Evolutionary conservation across 2,329 filamentous ascomycete genomes (phyloP).

Genomic region (Fusarium algeriense): DNA sequence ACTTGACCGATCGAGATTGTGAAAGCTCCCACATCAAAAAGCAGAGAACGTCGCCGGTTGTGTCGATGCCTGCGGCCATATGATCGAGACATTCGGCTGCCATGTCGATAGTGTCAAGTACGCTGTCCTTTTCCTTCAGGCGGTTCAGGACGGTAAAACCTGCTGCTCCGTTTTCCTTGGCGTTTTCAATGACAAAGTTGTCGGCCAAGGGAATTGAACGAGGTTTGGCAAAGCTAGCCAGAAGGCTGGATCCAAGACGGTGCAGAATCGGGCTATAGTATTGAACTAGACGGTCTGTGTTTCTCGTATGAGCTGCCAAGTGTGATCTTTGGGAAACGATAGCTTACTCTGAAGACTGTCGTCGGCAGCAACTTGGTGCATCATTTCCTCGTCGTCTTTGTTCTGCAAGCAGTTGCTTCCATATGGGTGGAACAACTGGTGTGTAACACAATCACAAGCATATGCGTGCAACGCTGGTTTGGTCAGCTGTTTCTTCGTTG

Average conservation of each 20-base stretch:
- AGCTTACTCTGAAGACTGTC: conserved; percentile 73
- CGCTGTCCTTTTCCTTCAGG: conserved; percentile 63
- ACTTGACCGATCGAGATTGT: conserved; percentile 63
- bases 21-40: conserved; percentile 80
- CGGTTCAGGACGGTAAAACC: conserved; percentile 70
- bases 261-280: conserved; percentile 69
- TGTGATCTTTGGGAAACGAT: not conserved
- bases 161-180: conserved; percentile 59
- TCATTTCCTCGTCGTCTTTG: conserved; percentile 70
- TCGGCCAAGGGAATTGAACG: conserved; percentile 70
- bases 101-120: conserved; percentile 65
- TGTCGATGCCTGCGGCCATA: conserved; percentile 79
- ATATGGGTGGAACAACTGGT: conserved; percentile 76
- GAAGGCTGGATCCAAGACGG: conserved; percentile 58
- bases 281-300: conserved; percentile 67
- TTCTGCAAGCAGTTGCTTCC: conserved; percentile 71
- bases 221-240: conserved; percentile 65
- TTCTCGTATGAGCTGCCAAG: conserved; percentile 19
- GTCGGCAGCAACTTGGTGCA: conserved; percentile 76
- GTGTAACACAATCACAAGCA: conserved; percentile 76
- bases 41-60: conserved; percentile 76
- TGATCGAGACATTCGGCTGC: conserved; percentile 79
- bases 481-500: conserved; percentile 30
- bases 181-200: conserved; percentile 67
- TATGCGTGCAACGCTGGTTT: conserved; percentile 69